Evolutionary conservation across 495 filamentous ascomycete species (phyloP).

Genomic region (Trichoderma asperelloides): DNA sequence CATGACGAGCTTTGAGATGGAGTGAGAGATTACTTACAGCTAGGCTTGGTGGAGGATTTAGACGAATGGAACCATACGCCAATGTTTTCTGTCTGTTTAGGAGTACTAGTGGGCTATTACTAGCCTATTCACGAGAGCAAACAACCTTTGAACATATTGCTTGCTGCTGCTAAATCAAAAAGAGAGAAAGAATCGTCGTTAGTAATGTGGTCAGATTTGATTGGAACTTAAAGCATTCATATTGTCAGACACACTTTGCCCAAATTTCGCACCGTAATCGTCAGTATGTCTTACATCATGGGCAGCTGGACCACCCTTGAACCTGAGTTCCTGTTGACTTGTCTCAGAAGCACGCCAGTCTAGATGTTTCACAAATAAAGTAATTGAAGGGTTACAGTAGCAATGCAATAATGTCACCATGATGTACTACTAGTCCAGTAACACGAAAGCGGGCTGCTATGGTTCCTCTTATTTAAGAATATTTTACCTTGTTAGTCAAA

Average conservation of each 20-base stretch:
- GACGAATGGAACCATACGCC: too few species aligned
- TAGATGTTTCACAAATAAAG: neutral
- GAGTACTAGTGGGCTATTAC: neutral
- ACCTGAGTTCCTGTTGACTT: neutral
- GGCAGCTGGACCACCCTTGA: neutral
- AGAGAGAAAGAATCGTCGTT: neutral
- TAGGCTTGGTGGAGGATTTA: neutral
- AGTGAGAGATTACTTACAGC: neutral
- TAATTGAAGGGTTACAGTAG: neutral
- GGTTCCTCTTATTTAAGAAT: too few species aligned
- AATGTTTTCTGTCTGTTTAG: neutral
- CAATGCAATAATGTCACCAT: neutral
- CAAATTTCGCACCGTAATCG: too few species aligned
- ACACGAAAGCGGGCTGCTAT: too few species aligned
- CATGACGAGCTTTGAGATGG: conserved; percentile 30
- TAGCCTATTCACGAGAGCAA: too few species aligned
- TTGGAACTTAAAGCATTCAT: neutral
- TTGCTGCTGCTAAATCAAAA: neutral
- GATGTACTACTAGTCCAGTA: too few species aligned
- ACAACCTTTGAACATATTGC: neutral
- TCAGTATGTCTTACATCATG: neutral
- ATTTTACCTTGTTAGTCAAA: too few species aligned
- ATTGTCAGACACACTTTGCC: neutral
- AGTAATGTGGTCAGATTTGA: neutral
- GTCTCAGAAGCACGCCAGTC: neutral